phyloP scores from a whole-genome alignment of 345 rosid species.

The Populus pruinosa region DNA sequence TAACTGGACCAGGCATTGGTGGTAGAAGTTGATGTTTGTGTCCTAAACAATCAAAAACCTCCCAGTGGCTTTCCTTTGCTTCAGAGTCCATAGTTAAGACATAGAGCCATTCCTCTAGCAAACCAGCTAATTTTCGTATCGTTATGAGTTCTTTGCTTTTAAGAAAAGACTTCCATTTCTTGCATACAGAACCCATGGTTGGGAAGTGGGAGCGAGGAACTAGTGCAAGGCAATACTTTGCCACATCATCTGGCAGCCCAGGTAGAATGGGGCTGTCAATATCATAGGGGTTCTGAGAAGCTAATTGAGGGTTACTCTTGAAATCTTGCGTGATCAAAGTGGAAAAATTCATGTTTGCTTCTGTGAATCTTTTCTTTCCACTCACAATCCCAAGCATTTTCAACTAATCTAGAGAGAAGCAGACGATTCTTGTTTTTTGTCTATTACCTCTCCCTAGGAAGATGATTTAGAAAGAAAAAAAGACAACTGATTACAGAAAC shows the following conservation, averaged over 20 bases:
- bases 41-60: slow-evolving; percentile 67
- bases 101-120: slow-evolving; percentile 84
- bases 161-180: slow-evolving; percentile 76
- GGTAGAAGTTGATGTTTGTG: slow-evolving; percentile 55
- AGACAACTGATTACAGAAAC: slow-evolving; percentile 42
- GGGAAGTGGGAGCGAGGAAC: slow-evolving; percentile 70
- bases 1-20: slow-evolving; percentile 69
- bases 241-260: slow-evolving; percentile 86
- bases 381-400: slow-evolving; percentile 50
- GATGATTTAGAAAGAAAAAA: slow-evolving; percentile 19
- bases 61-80: slow-evolving; percentile 80
- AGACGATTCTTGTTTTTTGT: slow-evolving; percentile 14
- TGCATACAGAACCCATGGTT: slow-evolving; percentile 72
- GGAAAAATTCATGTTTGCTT: slow-evolving; percentile 30
- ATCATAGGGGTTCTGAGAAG: slow-evolving; percentile 34
- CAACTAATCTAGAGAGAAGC: slow-evolving; percentile 16
- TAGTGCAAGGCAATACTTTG: slow-evolving; percentile 74
- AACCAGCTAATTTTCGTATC: slow-evolving; percentile 60
- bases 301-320: slow-evolving; percentile 34
- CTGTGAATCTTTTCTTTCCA: slow-evolving; percentile 38
- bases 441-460: slow-evolving; percentile 25
- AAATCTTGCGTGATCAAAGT: slow-evolving; percentile 21
- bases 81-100: slow-evolving; percentile 54
- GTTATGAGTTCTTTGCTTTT: slow-evolving; percentile 74
- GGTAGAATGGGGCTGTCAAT: slow-evolving; percentile 53